Percentiles rank a stretch among this genome's conserved stretches.
Conservation (phyloP, 179 eudicot species). For the Beta lomatogona region DNA sequence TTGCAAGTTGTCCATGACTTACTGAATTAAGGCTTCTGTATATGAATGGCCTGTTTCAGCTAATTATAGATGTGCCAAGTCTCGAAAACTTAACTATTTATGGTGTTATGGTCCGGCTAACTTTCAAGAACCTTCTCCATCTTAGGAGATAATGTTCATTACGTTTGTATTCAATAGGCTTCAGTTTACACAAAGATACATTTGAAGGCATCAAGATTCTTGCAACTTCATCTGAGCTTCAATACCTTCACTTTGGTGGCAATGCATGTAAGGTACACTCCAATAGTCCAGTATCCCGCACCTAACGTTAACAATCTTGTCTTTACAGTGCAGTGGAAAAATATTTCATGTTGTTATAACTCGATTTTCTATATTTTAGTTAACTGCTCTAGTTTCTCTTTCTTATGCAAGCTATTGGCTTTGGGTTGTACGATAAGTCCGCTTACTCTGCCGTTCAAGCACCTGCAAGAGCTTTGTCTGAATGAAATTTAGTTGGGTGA, state of each 20-base stretch:
- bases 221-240: slow-evolving; percentile 11
- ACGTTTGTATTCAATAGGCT: no score
- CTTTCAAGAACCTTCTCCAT: neutral
- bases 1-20: no score
- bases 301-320: neutral
- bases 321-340: neutral
- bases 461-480: no score
- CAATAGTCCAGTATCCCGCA: no score
- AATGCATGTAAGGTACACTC: neutral
- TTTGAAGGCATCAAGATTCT: neutral
- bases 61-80: slow-evolving; percentile 8
- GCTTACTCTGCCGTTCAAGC: no score
- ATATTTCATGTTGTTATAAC: no score
- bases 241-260: neutral
- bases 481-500: no score
- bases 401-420: neutral
- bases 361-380: no score
- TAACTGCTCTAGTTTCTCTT: neutral
- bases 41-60: neutral
- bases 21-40: no score
- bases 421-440: neutral
- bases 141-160: neutral
- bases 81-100: neutral
- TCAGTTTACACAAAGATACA: neutral
- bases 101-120: neutral